These are phyloP conservation scores for Thraustochytrium striatum DNA, from an alignment of 352 stramenopile species.

Conservation along the genomic window DNA sequence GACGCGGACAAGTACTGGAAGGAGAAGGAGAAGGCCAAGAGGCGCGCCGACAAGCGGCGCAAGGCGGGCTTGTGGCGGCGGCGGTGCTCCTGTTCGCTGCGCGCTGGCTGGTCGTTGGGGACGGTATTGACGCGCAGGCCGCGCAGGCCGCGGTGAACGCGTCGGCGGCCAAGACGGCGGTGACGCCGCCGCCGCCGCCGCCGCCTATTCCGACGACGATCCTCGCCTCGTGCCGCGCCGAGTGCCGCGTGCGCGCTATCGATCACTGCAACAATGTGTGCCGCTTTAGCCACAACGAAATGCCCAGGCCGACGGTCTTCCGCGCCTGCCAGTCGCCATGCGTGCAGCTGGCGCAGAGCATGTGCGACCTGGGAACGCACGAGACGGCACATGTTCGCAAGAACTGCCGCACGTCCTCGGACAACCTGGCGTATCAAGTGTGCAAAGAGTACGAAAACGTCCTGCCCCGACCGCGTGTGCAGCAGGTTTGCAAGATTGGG, in stretches of 20 bases:
- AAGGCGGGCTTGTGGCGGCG: not conserved
- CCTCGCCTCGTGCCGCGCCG: conserved; percentile 1
- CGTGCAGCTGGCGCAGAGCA: conserved; percentile 10
- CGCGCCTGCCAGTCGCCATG: conserved; percentile 21
- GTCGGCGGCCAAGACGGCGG: not conserved
- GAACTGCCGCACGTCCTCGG: conserved; percentile 1
- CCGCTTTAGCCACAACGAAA: conserved; percentile 27
- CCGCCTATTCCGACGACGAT: not conserved
- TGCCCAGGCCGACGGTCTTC: conserved; percentile 34
- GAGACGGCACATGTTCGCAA: not conserved
- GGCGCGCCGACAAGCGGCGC: not conserved
- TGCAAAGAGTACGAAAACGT: conserved; percentile 31
- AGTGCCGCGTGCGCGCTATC: not conserved
- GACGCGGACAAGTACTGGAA: conserved; percentile 49
- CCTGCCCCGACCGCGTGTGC: conserved; percentile 19
- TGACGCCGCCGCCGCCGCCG: not conserved
- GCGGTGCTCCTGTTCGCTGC: not conserved
- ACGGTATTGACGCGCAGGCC: not conserved
- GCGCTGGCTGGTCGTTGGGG: not conserved
- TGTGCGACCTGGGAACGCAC: not conserved
- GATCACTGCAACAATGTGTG: conserved; percentile 37
- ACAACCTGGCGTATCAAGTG: conserved; percentile 15
- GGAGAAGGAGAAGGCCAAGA: conserved; percentile 38
- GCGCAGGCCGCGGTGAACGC: not conserved
- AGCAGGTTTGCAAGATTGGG: conserved; percentile 41